Base-by-base conservation (phyloP, 2,329 filamentous ascomycete species). In the Fusarium agapanthi region DNA sequence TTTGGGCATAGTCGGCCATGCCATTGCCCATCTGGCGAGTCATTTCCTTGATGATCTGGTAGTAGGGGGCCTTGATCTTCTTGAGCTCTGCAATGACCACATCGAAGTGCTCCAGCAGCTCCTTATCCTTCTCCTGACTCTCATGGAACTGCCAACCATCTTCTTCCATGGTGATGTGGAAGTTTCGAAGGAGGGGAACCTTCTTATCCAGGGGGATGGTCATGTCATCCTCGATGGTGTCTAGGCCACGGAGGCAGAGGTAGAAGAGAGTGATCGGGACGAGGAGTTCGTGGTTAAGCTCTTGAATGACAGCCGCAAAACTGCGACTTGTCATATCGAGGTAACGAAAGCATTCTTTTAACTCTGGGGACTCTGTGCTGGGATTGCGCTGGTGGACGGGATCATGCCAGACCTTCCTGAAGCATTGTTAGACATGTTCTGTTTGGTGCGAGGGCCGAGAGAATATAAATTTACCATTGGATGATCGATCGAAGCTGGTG, bases 181-280 rank as follows among this genome's bases (percentile, higher is more conserved):
- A 99, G 51, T 92, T 87, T 70, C 95, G 90, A 69, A 99, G 86
- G 63, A 98, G 83, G 5, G 95, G 94, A 79, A 97, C 93, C 85
- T 99, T 99, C 79, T 88, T 91, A 73, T 89, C 88, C 43, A 95
- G 84, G 6, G 92, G 86, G 68, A 99, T 92, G 10, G 95, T 97
- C 91, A 98, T 98, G 83, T 99, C 96, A 86, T 99, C 96, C 84
- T 99, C 96, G 68, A 99, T 93, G n/a, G 96, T 99, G 83, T 99
- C 96, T 56, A 99, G 89, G 51, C 94, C 96, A 69, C 96, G 93
- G 61, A 99, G 88, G 59, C 94, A 89, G 34, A 99, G 89, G 85
- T 99, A 99, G 88, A 99, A 99, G 15, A 98, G 86, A 62, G 92
- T 91, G 50, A 98, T 88, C 30, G 96, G 95, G 44, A 98, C 89